Evolutionary conservation across 768 basidiomycete genomes (phyloP), one percentile per base, ranked within the genome.

Genomic region (Trametes gibbosa): DNA sequence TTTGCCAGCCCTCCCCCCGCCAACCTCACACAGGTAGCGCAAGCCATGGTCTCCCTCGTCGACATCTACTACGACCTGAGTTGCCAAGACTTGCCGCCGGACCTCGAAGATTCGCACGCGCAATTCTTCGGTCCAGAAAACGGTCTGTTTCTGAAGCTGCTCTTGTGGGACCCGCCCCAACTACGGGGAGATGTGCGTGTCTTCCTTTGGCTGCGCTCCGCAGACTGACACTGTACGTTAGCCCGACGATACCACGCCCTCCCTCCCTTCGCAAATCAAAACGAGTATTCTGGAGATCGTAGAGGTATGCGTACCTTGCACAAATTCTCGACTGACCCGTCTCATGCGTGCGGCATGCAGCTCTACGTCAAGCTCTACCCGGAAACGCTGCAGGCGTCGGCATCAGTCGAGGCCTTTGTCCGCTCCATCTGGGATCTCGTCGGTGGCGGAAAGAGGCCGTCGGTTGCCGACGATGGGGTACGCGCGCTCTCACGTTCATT

Each of bases 1-100:
- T 74, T 90, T 46, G 68, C 76, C 5, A 69, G 63, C 63, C 77
- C 66, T 29, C 71, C 58, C 56, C 77, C 61, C 34, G 68, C 63
- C 43, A 77, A 73, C n/a, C 50, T 64, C 70, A 79, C 65, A 74
- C 77, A 82, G 21, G 66, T 94, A 32, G 86, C 90, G 1, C 89
- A 91, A 62, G 81, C 83, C 0, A 86, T 92, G 80, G 82, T 87
- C 19, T 78, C 94, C 7, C 79, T 97, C 16, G 78, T 90, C 17
- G 90, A 95, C 35, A 84, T 98, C 24, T 98, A 89, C 76, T 89
- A 95, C 67, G 97, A 98, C 72, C 84, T 99, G 63, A 94, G 90
- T 2, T 91, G 90, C 65, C 96, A 98, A 63, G 97, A 99, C 74
- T 79, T 98, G 17, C 97, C 95, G 4, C 93, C 94, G 14, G 89